Evolutionary conservation across 345 rosid genomes (phyloP).

Genomic region (Brassica incana): DNA sequence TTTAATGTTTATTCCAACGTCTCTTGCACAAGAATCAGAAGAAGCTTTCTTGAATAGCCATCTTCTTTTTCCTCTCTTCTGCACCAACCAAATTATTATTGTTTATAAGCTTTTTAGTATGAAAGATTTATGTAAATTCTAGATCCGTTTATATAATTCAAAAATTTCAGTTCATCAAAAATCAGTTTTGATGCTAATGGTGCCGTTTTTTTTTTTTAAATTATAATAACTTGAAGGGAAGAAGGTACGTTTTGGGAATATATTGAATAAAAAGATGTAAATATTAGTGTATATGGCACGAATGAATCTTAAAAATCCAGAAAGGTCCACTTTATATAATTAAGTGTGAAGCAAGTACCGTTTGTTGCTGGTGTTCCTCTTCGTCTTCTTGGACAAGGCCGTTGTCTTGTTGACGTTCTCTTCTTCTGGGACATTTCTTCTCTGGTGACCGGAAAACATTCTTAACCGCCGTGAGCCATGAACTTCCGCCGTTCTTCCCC

Average conservation of each 20-base stretch:
- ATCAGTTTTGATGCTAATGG: neutral
- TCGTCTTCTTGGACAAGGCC: constrained; percentile 41
- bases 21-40: constrained; percentile 40
- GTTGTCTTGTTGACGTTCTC: constrained; percentile 33
- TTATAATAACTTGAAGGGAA: neutral
- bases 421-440: constrained; percentile 51
- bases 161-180: neutral
- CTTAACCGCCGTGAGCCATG: constrained; percentile 74
- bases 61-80: constrained; percentile 71
- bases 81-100: constrained; percentile 28
- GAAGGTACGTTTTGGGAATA: neutral
- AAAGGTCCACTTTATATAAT: neutral
- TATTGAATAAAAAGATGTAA: neutral
- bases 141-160: neutral
- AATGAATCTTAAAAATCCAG: neutral
- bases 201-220: neutral
- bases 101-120: neutral
- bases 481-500: constrained; percentile 66
- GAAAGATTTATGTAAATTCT: neutral
- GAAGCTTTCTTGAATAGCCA: constrained; percentile 63
- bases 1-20: neutral
- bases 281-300: neutral
- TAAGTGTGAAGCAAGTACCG: constrained; percentile 9
- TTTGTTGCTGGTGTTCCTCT: constrained; percentile 51
- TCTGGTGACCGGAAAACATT: constrained; percentile 66